Evolutionary conservation across 2,329 filamentous ascomycete genomes (phyloP).

Genomic region (Alternaria alternata): DNA sequence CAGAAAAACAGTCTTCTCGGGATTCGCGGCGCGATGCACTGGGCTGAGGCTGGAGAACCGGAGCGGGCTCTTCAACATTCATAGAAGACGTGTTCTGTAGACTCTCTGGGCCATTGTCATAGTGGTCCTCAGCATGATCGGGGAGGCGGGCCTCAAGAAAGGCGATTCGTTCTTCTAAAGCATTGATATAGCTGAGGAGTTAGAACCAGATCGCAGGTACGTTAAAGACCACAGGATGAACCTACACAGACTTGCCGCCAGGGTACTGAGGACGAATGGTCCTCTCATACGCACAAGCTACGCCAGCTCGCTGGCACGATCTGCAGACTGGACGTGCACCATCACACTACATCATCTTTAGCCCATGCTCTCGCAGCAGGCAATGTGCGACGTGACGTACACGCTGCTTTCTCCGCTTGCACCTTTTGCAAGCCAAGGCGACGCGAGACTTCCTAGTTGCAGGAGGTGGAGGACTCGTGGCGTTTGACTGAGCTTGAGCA

Average conservation of each 20-base stretch:
- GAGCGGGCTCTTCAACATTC: background rate
- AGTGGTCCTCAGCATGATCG: conserved; percentile 37
- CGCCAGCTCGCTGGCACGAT: conserved; percentile 29
- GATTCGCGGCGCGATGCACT: conserved; percentile 9
- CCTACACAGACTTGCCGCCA: conserved; percentile 37
- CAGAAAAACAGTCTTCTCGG: conserved; percentile 16
- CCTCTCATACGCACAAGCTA: conserved; percentile 35
- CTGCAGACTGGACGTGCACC: conserved; percentile 32
- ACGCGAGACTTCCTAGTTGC: conserved; percentile 29
- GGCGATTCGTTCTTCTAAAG: conserved; percentile 37
- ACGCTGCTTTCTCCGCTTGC: conserved; percentile 38
- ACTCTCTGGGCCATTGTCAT: conserved; percentile 13
- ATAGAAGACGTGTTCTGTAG: background rate
- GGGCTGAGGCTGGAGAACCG: background rate
- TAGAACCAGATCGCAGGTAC: background rate
- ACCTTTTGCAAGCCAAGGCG: conserved; percentile 36
- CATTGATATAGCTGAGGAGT: conserved; percentile 31
- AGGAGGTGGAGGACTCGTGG: conserved; percentile 4
- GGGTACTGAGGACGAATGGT: conserved; percentile 37
- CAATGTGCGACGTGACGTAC: conserved; percentile 22
- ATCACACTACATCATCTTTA: conserved; percentile 29
- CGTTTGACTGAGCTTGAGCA: conserved; percentile 13
- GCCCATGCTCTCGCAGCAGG: background rate
- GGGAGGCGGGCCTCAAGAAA: conserved; percentile 38
- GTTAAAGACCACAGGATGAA: background rate